A percentile compares a stretch with the other conserved stretches of the same genome.
Evolutionary conservation across 495 filamentous ascomycete species (phyloP).

Genomic region (Aspergillus funiculosus): DNA sequence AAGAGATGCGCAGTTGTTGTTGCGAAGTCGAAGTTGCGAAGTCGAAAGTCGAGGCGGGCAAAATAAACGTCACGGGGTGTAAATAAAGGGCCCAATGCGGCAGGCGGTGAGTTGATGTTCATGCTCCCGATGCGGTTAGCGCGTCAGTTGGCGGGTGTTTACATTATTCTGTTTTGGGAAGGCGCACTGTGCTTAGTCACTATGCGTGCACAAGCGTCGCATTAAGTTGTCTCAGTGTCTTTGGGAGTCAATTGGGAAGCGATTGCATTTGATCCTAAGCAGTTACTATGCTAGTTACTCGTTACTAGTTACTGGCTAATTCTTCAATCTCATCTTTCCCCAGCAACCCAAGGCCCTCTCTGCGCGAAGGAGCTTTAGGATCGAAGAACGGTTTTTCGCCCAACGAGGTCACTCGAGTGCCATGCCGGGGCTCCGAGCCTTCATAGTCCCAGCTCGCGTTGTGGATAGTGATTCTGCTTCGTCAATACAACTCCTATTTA

Average conservation of each 20-base stretch:
- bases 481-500: too few species aligned
- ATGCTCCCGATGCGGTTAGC: slow-evolving; percentile 4
- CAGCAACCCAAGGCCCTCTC: slow-evolving; percentile 52
- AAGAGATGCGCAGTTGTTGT: neutral
- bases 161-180: slow-evolving; percentile 3
- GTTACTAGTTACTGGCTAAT: slow-evolving; percentile 1
- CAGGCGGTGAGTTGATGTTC: slow-evolving; percentile 26
- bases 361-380: slow-evolving; percentile 50
- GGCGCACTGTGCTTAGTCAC: neutral
- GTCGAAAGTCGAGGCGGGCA: neutral
- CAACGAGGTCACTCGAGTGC: slow-evolving; percentile 58
- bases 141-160: neutral
- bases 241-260: too few species aligned
- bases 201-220: neutral
- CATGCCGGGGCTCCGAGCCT: slow-evolving; percentile 55
- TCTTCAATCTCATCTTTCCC: slow-evolving; percentile 28
- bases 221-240: too few species aligned
- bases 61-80: slow-evolving; percentile 5
- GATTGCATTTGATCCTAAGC: too few species aligned
- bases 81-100: slow-evolving; percentile 20
- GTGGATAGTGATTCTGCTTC: slow-evolving; percentile 57
- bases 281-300: too few species aligned
- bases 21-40: slow-evolving; percentile 1
- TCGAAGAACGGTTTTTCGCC: slow-evolving; percentile 63
- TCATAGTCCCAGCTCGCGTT: slow-evolving; percentile 66